Conservation (phyloP, 2,329 filamentous ascomycete species). For the Cladosporium colombiae region DNA sequence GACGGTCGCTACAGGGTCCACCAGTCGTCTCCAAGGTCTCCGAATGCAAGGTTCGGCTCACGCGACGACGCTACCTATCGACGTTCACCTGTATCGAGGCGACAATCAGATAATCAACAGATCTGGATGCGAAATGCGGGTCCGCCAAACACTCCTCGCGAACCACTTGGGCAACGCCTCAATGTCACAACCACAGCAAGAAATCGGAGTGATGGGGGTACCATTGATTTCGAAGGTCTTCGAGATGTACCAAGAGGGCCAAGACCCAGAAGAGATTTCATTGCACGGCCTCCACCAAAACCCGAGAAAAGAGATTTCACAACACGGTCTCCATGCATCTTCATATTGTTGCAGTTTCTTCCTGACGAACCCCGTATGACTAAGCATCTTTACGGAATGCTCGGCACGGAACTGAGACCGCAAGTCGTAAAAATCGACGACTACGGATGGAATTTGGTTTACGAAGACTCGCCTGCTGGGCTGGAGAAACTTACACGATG, state of each 20-base stretch:
- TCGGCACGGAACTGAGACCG: slow-evolving; percentile 13
- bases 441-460: slow-evolving; percentile 31
- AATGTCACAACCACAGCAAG: background rate
- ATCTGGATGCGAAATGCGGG: background rate
- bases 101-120: background rate
- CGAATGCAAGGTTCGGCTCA: background rate
- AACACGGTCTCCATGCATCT: slow-evolving; percentile 29
- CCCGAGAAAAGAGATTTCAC: background rate
- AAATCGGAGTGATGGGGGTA: background rate
- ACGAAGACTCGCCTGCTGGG: slow-evolving; percentile 21
- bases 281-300: background rate
- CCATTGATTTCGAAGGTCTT: slow-evolving; percentile 25
- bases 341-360: slow-evolving; percentile 27
- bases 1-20: background rate
- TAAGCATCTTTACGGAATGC: slow-evolving; percentile 25
- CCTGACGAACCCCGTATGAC: slow-evolving; percentile 21
- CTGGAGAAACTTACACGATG: slow-evolving; percentile 16
- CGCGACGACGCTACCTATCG: background rate
- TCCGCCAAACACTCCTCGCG: background rate
- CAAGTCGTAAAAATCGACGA: slow-evolving; percentile 25
- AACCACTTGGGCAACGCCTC: background rate
- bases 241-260: slow-evolving; percentile 28
- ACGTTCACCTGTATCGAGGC: background rate
- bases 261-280: background rate
- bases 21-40: background rate